Evolutionary conservation across 108 stramenopile genomes (phyloP), one percentile per base, ranked within the genome.

Genomic region (Conticribra guillardii): DNA sequence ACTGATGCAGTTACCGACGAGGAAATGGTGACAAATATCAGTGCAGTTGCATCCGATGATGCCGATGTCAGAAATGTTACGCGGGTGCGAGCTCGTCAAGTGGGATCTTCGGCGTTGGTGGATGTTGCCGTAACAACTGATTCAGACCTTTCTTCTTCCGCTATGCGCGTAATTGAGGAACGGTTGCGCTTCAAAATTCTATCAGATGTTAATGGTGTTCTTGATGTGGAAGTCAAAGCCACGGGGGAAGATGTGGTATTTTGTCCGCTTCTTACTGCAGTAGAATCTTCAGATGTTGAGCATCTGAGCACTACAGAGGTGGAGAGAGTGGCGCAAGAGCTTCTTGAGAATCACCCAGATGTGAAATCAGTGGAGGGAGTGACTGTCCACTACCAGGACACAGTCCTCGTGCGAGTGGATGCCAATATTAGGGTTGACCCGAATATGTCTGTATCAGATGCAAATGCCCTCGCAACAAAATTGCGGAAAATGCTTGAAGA

Each of bases 1-100:
- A 91, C 94, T 14, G 96, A 97, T 69, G 80, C 85, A 16, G 69
- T 79, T 23, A 85, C 75, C 33, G 78, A 93, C 67, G 83, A 87
- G 59, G 70, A 67, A 7, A 56, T 91, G 23, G 84, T 83, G 50
- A 63, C 53, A 17, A 53, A 67, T 41, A 78, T 85, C 28, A 60
- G 74, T 34, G 46, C 32, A 44, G 45, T 67, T 7, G 54, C 76
- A 9, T 60, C 64, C 32, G 71, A 57, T n/a, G 54, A 81, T 64
- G 52, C 88, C 15, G 88, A 93, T 68, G 82, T 90, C 11, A 47
- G 67, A 9, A 45, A 71, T 1, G 86, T 89, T 3, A 79, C 74
- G 0, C 71, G 79, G 28, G 69, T 91, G 15, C 74, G 90, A 28
- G 87, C 93, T 16, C 56, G 93, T 64, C 87, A 85, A 37, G 87